A percentile compares a stretch with the other conserved stretches of the same genome.
Conservation (phyloP, 306 rosid species). For the Chamaecrista fasciculata region DNA sequence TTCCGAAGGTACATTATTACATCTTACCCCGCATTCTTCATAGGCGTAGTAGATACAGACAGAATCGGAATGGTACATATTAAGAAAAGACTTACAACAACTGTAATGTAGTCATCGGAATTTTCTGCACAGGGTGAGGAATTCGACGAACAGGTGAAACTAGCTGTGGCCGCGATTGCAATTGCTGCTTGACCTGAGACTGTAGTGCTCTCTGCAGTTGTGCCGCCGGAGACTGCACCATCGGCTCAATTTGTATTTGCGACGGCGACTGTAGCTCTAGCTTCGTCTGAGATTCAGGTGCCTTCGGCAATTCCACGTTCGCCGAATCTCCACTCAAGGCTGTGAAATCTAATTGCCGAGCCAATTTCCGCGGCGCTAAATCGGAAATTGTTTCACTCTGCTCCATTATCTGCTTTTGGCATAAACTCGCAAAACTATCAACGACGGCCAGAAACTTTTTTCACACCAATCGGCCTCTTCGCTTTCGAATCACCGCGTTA, state of each 20-base stretch:
- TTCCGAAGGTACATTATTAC: not conserved
- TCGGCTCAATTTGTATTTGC: conserved; percentile 1
- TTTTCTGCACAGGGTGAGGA: conserved; percentile 45
- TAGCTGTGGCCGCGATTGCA: conserved; percentile 28
- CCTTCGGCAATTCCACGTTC: conserved; percentile 24
- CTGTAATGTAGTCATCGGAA: conserved; percentile 34
- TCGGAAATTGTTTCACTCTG: conserved; percentile 44
- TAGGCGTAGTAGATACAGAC: not conserved
- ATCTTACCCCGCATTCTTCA: not conserved
- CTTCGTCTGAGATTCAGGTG: conserved; percentile 13
- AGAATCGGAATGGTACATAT: not conserved
- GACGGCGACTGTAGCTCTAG: conserved; percentile 9
- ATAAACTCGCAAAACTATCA: not conserved
- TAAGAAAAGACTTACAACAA: conserved; percentile 42
- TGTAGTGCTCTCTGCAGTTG: conserved; percentile 18
- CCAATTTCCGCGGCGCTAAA: conserved; percentile 45
- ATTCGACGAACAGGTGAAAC: conserved; percentile 36
- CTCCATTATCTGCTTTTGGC: conserved; percentile 54
- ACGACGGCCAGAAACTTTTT: not conserved
- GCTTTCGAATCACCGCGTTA: conserved; percentile 21
- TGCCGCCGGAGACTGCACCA: not conserved
- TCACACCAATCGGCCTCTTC: not conserved
- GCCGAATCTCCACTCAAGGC: conserved; percentile 20
- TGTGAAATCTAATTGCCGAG: conserved; percentile 64
- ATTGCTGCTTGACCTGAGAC: conserved; percentile 31